Evolutionary conservation across 2,329 filamentous ascomycete genomes (phyloP), one percentile per base, ranked within the genome.

Genomic region (Fusarium xyrophilum): DNA sequence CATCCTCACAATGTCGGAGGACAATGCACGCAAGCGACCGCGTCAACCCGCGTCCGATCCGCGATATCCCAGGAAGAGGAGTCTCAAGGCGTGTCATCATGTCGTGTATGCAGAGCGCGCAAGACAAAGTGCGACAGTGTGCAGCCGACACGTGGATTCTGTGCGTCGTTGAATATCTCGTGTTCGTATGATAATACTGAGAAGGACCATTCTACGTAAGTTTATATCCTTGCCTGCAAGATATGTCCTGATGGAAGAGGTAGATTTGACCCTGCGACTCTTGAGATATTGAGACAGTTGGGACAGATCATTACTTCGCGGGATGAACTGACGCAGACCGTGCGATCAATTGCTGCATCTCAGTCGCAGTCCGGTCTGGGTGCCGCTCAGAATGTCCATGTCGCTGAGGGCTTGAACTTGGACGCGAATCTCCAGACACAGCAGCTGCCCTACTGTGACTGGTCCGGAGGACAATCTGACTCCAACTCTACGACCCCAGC

Each of bases 71-170:
- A 65, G 78, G 15, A 79, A 78, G 60, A 71, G 78, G 23, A 78
- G 77, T 32, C 65, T 78, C 11, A 74, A 71, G 27, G 78, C 78
- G 7, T 80, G 78, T 33, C 74, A 78, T 56, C 78, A 6, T 80
- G 78, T 33, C 74, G 78, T 56, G 75, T 77, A 4, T 80, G 78
- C 69, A 76, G 78, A 4, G 73, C 74, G 8, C 67, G 78, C 13
- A 77, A 78, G 63, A 79, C 77, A 25, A 80, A 79, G 53, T 80
- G 78, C 64, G 78, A 80, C 57, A 80, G 79, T 56, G 72, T 73
- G 11, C 75, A 76, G 40, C 78, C 78, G 5, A 74, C 74, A 0
- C 79, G 78, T 57, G 77, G 78, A 12, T 80, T 78, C 42, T 80
- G 78, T 60, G 69, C 71, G 19, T 74, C 74, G 17, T 66, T 77